Percentiles rank a stretch among this genome's conserved stretches.
These are phyloP conservation scores for Graphilbum fragrans DNA, from an alignment of 2,329 filamentous ascomycete genomes.

Conservation along the genomic window DNA sequence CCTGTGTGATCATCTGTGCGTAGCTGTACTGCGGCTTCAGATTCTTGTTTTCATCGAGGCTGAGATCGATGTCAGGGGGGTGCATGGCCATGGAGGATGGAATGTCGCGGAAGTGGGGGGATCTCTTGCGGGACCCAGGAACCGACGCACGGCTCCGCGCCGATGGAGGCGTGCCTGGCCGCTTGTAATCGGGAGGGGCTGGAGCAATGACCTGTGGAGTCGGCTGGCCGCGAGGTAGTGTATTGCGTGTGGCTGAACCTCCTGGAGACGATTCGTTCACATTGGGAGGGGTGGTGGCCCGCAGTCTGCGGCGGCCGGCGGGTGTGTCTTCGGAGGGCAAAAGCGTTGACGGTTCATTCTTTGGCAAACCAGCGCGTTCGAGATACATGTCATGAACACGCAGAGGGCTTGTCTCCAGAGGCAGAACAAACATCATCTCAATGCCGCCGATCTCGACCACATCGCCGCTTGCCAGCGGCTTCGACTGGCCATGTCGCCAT, in stretches of 20 bases:
- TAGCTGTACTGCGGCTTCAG: slow-evolving; percentile 96
- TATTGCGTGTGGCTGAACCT: slow-evolving; percentile 14
- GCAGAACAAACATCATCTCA: slow-evolving; percentile 99
- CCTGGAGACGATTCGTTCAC: slow-evolving; percentile 12
- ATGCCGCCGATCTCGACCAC: slow-evolving; percentile 86
- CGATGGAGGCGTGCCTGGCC: slow-evolving; percentile 48
- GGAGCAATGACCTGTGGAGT: slow-evolving; percentile 41
- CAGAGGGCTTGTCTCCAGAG: slow-evolving; percentile 54
- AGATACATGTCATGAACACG: slow-evolving; percentile 58
- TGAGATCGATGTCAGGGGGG: slow-evolving; percentile 57
- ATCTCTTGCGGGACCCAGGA: slow-evolving; percentile 20
- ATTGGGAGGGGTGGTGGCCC: slow-evolving; percentile 10
- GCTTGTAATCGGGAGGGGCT: slow-evolving; percentile 46
- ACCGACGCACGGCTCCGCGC: slow-evolving; percentile 21
- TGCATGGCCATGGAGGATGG: slow-evolving; percentile 34
- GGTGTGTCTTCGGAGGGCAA: slow-evolving; percentile 4
- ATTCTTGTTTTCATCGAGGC: slow-evolving; percentile 72
- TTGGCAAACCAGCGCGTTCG: slow-evolving; percentile 48
- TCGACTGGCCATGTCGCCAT: slow-evolving; percentile 54
- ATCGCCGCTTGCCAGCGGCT: slow-evolving; percentile 67
- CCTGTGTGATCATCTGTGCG: slow-evolving; percentile 92
- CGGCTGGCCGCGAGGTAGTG: slow-evolving; percentile 17
- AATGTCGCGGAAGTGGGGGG: slow-evolving; percentile 23
- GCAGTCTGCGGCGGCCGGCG: slow-evolving; percentile 3
- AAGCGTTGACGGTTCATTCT: slow-evolving; percentile 11